Conservation (phyloP, 768 basidiomycete species). For the Boletus tomentosulus region DNA sequence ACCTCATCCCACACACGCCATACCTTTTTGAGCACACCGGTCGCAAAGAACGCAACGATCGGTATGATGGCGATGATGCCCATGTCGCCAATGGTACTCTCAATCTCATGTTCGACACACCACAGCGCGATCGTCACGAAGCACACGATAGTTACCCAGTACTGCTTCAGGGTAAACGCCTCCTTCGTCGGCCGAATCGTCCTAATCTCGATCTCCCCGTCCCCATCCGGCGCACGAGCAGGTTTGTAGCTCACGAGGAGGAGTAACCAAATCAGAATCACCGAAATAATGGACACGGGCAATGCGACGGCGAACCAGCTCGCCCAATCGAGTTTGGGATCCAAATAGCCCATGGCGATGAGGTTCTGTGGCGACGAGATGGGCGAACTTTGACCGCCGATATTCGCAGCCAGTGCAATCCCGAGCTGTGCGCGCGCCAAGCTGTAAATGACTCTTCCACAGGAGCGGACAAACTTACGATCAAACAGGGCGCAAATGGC, state of each 20-base stretch:
- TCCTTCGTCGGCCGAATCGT: slow-evolving; percentile 82
- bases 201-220: slow-evolving; percentile 78
- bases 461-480: slow-evolving; percentile 51
- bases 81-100: slow-evolving; percentile 87
- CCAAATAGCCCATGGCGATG: slow-evolving; percentile 87
- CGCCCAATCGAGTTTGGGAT: slow-evolving; percentile 80
- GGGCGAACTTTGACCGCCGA: slow-evolving; percentile 95
- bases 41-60: slow-evolving; percentile 89
- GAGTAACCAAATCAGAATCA: slow-evolving; percentile 88
- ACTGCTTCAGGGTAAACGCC: slow-evolving; percentile 78
- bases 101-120: slow-evolving; percentile 81
- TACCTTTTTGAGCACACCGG: slow-evolving; percentile 91
- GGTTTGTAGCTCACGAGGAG: slow-evolving; percentile 81
- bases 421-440: slow-evolving; percentile 55
- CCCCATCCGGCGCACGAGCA: slow-evolving; percentile 63
- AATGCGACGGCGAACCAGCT: slow-evolving; percentile 93
- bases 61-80: slow-evolving; percentile 95
- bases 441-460: neutral
- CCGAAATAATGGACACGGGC: slow-evolving; percentile 83
- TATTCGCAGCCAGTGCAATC: slow-evolving; percentile 97
- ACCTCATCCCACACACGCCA: slow-evolving; percentile 3
- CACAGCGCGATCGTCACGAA: slow-evolving; percentile 82
- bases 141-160: slow-evolving; percentile 83
- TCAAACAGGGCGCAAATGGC: slow-evolving; percentile 83
- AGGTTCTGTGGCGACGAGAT: slow-evolving; percentile 98